Base-by-base conservation (phyloP, 352 stramenopile species). In the Pythium plurisporium region DNA sequence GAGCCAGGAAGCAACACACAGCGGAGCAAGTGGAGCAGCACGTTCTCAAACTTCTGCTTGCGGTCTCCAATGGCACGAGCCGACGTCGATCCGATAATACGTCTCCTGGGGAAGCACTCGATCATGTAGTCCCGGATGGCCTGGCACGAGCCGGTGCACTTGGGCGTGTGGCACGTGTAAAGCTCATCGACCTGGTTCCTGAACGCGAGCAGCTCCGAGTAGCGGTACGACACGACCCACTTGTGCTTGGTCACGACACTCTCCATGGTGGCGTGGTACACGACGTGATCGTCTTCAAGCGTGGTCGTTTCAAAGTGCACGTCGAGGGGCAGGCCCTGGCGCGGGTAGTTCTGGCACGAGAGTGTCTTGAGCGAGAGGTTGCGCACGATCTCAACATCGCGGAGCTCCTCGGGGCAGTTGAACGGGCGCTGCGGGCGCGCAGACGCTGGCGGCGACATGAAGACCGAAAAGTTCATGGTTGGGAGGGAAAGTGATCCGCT, bases 101-200 rank as follows among this genome's bases (percentile, higher is more conserved):
- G 73, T 55, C 81, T 84, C 61, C 73, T 73, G 20, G 79, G 79
- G 52, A 89, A 89, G 49, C 73, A 87, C 46, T 71, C 65, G 11
- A 62, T 38, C 17, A 86, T 34, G 61, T 76, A 86, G 57, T 89
- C 76, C 31, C 76, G 76, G 42, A 89, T 82, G 41, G 79, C 79
- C 54, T 87, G 67, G 46, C 79, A 89, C 41, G 79, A 87, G 23
- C 79, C 79, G 7, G 49, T 72, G 49, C 79, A 89, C 63, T 85
- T 83, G 51, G 31, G 20, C 41, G 65, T 69, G 44, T 74, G 61
- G 40, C 79, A 89, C 25, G 79, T 89, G 69, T 70, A 74, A 26
- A 71, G 34, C 12, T 86, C 65, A 17, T 80, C 64, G 42, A 89
- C 37, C 25, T 76, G 67, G 49, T 38, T 54, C 22, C 74, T 76